Evolutionary conservation across 2,329 filamentous ascomycete genomes (phyloP).

Genomic region (Xylaria sp.): DNA sequence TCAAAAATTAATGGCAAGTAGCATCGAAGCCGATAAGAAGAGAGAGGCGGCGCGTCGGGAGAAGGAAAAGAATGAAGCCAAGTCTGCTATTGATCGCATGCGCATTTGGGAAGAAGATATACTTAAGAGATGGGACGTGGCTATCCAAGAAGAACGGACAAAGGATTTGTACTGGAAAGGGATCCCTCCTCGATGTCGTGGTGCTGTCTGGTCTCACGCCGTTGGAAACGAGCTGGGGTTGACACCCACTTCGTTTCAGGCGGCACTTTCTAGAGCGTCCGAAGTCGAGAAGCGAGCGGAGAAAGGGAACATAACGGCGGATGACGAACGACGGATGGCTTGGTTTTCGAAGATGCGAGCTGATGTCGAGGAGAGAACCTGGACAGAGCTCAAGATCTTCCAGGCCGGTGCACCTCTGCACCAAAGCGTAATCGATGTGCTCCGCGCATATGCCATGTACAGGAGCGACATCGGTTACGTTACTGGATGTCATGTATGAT

Average conservation of each 20-base stretch:
- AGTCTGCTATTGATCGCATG: constrained; percentile 59
- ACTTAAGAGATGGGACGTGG: constrained; percentile 75
- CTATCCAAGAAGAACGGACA: constrained; percentile 71
- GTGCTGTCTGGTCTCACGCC: constrained; percentile 71
- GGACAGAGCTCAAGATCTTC: constrained; percentile 76
- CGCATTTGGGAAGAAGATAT: constrained; percentile 78
- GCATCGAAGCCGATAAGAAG: constrained; percentile 64
- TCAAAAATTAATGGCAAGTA: constrained; percentile 78
- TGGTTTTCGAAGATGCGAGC: constrained; percentile 69
- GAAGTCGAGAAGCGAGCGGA: constrained; percentile 64
- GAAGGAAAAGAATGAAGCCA: constrained; percentile 60
- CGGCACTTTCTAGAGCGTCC: constrained; percentile 71
- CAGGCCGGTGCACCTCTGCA: constrained; percentile 70
- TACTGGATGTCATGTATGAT: constrained; percentile 73
- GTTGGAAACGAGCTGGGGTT: constrained; percentile 77
- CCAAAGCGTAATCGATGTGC: constrained; percentile 70
- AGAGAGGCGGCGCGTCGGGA: constrained; percentile 59
- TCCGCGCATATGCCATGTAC: constrained; percentile 83
- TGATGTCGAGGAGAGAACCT: constrained; percentile 69
- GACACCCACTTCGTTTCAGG: constrained; percentile 69
- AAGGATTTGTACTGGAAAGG: constrained; percentile 85
- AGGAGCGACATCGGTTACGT: constrained; percentile 81
- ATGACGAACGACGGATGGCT: constrained; percentile 60
- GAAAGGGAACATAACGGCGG: constrained; percentile 55
- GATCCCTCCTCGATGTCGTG: constrained; percentile 72